Conservation (phyloP, 257 asterid genomes). For the Paraleonurus japonicus region DNA sequence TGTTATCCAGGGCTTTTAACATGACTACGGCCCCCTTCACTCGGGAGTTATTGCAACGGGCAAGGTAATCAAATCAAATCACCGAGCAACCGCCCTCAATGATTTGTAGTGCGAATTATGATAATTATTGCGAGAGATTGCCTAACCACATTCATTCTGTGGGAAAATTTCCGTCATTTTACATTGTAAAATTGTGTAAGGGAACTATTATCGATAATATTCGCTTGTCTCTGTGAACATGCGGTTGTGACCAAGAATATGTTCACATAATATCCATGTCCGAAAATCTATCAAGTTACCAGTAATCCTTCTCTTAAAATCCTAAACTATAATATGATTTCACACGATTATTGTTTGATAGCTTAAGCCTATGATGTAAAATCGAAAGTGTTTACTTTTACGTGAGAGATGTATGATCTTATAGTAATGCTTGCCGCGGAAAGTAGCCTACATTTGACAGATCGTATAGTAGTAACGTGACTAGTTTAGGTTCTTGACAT, state of each 20-base stretch:
- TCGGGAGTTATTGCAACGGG: conserved; percentile 91
- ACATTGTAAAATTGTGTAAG: background rate
- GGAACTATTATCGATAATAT: conserved; percentile 8
- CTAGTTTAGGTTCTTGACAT: background rate
- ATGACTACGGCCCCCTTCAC: conserved; percentile 95
- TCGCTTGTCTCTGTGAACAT: background rate
- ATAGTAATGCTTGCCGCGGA: conserved; percentile 5
- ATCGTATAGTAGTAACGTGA: background rate
- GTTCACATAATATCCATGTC: background rate
- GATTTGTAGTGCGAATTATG: background rate
- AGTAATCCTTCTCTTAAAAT: conserved; percentile 4
- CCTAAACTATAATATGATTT: background rate
- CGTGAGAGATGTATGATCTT: background rate
- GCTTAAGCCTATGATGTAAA: background rate
- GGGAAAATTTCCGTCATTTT: background rate
- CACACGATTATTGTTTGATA: background rate
- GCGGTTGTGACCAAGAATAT: background rate
- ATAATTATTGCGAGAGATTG: conserved; percentile 11
- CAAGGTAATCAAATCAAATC: conserved; percentile 50
- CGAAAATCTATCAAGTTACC: conserved; percentile 14
- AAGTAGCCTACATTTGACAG: background rate
- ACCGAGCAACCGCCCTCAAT: conserved; percentile 11
- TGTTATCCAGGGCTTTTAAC: conserved; percentile 94
- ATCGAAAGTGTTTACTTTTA: background rate
- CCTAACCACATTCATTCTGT: background rate